phyloP scores from a whole-genome alignment of 2,329 filamentous ascomycete species.

The Talaromyces piceae region DNA sequence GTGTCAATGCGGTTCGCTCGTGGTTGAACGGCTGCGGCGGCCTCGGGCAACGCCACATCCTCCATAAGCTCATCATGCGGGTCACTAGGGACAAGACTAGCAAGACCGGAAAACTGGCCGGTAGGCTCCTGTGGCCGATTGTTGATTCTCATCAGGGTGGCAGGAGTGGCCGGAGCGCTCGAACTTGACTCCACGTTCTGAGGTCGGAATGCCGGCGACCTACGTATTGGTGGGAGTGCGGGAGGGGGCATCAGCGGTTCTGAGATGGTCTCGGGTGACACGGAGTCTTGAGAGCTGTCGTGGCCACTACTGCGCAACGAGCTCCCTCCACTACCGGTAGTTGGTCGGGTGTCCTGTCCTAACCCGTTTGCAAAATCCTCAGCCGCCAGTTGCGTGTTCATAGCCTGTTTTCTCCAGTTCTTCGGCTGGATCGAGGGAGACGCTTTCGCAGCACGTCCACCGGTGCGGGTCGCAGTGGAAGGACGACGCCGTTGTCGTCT shows the following conservation, averaged over 20 bases:
- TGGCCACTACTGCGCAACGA: constrained; percentile 31
- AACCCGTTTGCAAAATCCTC: constrained; percentile 27
- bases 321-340: constrained; percentile 21
- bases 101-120: constrained; percentile 28
- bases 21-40: constrained; percentile 47
- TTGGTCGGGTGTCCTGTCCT: constrained; percentile 29
- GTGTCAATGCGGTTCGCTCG: constrained; percentile 47
- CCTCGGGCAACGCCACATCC: constrained; percentile 66
- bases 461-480: constrained; percentile 26
- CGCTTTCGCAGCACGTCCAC: constrained; percentile 33
- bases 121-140: constrained; percentile 38
- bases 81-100: constrained; percentile 33
- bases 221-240: constrained; percentile 36
- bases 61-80: constrained; percentile 52
- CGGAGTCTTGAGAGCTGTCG: constrained; percentile 41
- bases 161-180: constrained; percentile 68
- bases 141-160: constrained; percentile 73
- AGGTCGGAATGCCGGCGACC: constrained; percentile 32
- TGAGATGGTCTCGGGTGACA: constrained; percentile 44
- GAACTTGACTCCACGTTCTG: constrained; percentile 22
- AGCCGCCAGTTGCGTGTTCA: constrained; percentile 21
- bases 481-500: constrained; percentile 34
- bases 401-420: constrained; percentile 27
- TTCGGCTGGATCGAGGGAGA: constrained; percentile 39
- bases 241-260: constrained; percentile 45